phyloP scores from a whole-genome alignment of 495 filamentous ascomycete genomes.

The Hypomontagnella submonticulosa region DNA sequence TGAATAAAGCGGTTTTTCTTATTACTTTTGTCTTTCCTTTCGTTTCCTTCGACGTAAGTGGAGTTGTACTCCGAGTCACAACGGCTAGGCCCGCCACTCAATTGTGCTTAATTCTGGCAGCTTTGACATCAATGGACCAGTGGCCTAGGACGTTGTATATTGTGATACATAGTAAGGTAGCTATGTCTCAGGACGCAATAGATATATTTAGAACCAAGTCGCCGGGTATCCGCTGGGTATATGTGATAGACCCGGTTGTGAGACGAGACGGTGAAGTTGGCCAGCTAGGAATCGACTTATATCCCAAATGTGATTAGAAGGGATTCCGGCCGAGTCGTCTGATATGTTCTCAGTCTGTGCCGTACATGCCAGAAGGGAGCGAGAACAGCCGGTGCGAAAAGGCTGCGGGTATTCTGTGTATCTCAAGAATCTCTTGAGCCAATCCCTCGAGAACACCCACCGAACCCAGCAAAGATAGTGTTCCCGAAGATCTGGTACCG shows the following conservation, averaged over 20 bases:
- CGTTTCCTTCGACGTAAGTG: constrained; percentile 19
- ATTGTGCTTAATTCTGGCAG: constrained; percentile 1
- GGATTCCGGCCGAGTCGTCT: background rate
- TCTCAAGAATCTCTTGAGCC: constrained; percentile 21
- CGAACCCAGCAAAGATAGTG: constrained; percentile 20
- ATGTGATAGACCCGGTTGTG: background rate
- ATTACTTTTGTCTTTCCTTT: constrained; percentile 8
- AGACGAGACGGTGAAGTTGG: background rate
- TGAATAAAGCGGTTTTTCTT: constrained; percentile 11
- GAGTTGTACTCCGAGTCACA: constrained; percentile 18
- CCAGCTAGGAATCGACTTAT: background rate
- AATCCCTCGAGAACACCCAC: constrained; percentile 32
- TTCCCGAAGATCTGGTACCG: constrained; percentile 51
- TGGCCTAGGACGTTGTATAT: background rate
- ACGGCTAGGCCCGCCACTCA: constrained; percentile 12
- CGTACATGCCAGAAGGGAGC: background rate
- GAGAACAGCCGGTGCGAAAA: constrained; percentile 24
- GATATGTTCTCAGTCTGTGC: constrained; percentile 11
- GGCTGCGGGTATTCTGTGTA: constrained; percentile 32
- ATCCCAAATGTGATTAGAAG: background rate
- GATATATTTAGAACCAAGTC: background rate
- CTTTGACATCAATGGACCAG: constrained; percentile 1
- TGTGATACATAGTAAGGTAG: background rate
- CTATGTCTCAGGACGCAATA: background rate
- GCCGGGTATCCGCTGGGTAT: background rate